These are phyloP conservation scores for Boeremia lycopersici DNA, from an alignment of 2,329 filamentous ascomycete genomes.

Conservation along the genomic window DNA sequence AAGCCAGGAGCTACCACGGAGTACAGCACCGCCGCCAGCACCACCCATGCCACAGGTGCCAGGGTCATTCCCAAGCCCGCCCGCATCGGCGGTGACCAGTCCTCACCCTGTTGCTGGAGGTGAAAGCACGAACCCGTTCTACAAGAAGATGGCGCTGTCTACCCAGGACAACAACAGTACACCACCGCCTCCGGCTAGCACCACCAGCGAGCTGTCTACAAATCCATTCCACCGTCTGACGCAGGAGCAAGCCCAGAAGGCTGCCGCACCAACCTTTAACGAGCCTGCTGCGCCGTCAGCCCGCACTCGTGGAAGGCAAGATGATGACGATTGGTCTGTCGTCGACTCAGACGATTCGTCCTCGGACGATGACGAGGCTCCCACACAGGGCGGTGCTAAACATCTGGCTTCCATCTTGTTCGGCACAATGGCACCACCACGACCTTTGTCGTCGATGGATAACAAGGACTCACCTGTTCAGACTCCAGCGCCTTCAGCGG, in stretches of 20 bases:
- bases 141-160: constrained; percentile 81
- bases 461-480: constrained; percentile 62
- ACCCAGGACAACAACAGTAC: constrained; percentile 57
- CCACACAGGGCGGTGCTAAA: constrained; percentile 82
- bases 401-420: constrained; percentile 94
- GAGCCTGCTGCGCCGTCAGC: constrained; percentile 56
- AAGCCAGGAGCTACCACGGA: constrained; percentile 59
- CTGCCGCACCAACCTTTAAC: constrained; percentile 48
- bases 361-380: constrained; percentile 72
- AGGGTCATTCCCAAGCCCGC: constrained; percentile 52
- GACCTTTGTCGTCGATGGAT: constrained; percentile 82
- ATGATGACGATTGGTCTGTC: constrained; percentile 80
- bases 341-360: constrained; percentile 78
- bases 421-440: constrained; percentile 93
- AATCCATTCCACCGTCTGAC: constrained; percentile 95
- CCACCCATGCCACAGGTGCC: constrained; percentile 53
- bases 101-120: constrained; percentile 61
- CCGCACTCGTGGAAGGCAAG: constrained; percentile 62
- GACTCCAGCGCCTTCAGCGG: constrained; percentile 50
- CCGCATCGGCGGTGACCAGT: constrained; percentile 57
- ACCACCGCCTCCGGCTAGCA: constrained; percentile 48
- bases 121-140: constrained; percentile 94
- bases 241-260: constrained; percentile 62
- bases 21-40: constrained; percentile 54
- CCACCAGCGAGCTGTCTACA: constrained; percentile 64